Conservation (phyloP, 2,329 filamentous ascomycete genomes). For the Alternaria incomplexa region DNA sequence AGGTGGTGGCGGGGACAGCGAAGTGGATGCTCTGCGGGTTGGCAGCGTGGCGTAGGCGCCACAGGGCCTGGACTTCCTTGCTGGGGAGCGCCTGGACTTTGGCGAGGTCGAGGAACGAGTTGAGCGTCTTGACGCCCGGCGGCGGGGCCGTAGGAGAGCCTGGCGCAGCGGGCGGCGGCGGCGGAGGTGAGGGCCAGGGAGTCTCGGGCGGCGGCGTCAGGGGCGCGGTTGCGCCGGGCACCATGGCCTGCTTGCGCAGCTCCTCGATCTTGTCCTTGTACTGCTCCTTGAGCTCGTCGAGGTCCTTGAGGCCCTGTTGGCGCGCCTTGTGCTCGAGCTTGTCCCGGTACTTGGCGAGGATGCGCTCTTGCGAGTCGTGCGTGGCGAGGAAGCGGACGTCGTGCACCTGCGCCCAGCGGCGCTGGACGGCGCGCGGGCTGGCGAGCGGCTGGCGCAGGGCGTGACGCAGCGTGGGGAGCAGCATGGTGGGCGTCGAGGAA, state of each 20-base stretch:
- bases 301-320: constrained; percentile 70
- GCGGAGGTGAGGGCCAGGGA: constrained; percentile 35
- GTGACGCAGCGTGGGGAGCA: constrained; percentile 37
- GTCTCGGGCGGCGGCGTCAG: constrained; percentile 29
- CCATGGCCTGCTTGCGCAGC: constrained; percentile 70
- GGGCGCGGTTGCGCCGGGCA: constrained; percentile 58
- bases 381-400: constrained; percentile 90
- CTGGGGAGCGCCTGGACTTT: constrained; percentile 76
- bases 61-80: constrained; percentile 85
- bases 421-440: constrained; percentile 59
- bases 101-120: constrained; percentile 76
- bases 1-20: constrained; percentile 75
- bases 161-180: constrained; percentile 31
- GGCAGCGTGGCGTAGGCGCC: constrained; percentile 83
- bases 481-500: constrained; percentile 11
- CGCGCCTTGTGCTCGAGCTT: constrained; percentile 85
- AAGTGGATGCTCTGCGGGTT: constrained; percentile 82
- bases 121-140: constrained; percentile 67
- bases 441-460: constrained; percentile 39
- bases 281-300: constrained; percentile 78
- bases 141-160: constrained; percentile 38
- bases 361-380: constrained; percentile 68
- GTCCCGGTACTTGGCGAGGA: constrained; percentile 84
- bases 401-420: constrained; percentile 89
- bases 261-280: constrained; percentile 84